phyloP scores from a whole-genome alignment of 129 eudicot genomes.

The Tanacetum coccineum region DNA sequence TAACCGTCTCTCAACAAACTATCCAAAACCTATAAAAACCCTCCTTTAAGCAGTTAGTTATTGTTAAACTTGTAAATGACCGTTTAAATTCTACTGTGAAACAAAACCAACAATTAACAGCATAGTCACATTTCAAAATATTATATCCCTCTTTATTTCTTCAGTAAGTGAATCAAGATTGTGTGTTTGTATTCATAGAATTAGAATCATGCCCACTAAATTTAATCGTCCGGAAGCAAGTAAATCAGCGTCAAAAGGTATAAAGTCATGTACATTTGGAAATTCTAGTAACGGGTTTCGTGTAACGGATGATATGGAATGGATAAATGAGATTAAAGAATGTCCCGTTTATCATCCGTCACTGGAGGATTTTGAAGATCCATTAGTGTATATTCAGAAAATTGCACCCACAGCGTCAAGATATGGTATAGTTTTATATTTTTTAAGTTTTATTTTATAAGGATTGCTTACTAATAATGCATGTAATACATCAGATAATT shows the following conservation, averaged over 20 bases:
- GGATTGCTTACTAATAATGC: background rate
- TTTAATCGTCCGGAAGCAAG: background rate
- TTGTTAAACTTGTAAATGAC: no score
- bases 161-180: no score
- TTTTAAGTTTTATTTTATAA: background rate
- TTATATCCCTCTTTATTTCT: no score
- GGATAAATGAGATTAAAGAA: conserved; percentile 29
- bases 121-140: no score
- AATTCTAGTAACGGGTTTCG: background rate
- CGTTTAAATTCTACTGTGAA: no score
- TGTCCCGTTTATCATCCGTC: conserved; percentile 59
- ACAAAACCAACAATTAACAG: no score
- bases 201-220: no score
- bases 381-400: conserved; percentile 36
- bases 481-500: background rate
- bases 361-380: conserved; percentile 49
- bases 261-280: conserved; percentile 6
- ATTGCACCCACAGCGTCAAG: conserved; percentile 53
- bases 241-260: background rate
- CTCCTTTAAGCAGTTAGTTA: no score
- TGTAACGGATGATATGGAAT: conserved; percentile 28
- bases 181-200: no score
- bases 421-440: conserved; percentile 30
- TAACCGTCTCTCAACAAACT: no score
- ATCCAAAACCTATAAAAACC: no score